Evolutionary conservation across 306 rosid species (phyloP).

Genomic region (Prunus armeniaca): DNA sequence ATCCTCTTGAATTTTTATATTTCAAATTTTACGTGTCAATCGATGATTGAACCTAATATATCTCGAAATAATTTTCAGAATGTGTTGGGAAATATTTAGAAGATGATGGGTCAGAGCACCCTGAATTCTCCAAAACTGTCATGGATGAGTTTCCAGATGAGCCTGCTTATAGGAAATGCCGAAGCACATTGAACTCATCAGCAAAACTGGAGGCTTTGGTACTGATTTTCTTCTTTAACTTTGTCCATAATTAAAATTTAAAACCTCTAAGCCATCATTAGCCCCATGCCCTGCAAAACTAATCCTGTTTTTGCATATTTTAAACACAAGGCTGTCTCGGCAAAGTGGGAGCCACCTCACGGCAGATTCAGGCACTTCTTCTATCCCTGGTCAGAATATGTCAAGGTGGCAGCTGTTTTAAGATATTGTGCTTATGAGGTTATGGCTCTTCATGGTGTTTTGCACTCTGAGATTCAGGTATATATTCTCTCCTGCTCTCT

Average conservation of each 20-base stretch:
- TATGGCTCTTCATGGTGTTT: slow-evolving; percentile 72
- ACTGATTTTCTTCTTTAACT: slow-evolving; percentile 6
- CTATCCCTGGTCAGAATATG: slow-evolving; percentile 74
- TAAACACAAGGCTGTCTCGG: slow-evolving; percentile 51
- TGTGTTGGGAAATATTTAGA: slow-evolving; percentile 57
- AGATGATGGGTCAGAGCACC: slow-evolving; percentile 47
- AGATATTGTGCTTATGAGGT: slow-evolving; percentile 69
- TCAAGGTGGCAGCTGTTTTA: slow-evolving; percentile 61
- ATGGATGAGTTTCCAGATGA: slow-evolving; percentile 67
- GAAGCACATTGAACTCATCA: slow-evolving; percentile 56
- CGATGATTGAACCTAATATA: no score
- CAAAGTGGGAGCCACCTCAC: slow-evolving; percentile 91
- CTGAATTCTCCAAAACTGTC: slow-evolving; percentile 33
- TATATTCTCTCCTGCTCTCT: neutral
- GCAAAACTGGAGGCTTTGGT: slow-evolving; percentile 59
- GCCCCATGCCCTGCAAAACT: no score
- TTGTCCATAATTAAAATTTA: neutral
- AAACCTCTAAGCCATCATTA: no score
- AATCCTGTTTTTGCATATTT: neutral
- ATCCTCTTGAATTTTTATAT: no score
- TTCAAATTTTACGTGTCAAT: no score
- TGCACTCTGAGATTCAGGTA: slow-evolving; percentile 80
- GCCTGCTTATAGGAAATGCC: slow-evolving; percentile 59
- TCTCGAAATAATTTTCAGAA: slow-evolving; percentile 31
- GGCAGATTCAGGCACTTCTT: slow-evolving; percentile 65